Conservation (phyloP, 306 rosid genomes). For the Vigna nakashimae region DNA sequence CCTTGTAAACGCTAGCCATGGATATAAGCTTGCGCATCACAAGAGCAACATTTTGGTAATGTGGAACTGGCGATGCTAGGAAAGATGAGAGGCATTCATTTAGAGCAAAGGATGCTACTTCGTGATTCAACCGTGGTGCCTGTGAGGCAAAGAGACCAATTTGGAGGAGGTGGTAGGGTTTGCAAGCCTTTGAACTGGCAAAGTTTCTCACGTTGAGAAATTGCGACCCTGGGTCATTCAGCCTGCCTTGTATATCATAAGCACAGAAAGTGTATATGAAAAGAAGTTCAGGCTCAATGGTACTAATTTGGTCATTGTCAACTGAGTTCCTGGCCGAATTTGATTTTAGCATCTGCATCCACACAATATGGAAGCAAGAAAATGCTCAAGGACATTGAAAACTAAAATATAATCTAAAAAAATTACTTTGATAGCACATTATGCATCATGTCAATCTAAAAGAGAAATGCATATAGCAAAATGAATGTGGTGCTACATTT, state of each 20-base stretch:
- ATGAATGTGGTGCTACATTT: conserved; percentile 27
- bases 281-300: conserved; percentile 66
- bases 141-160: conserved; percentile 80
- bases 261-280: conserved; percentile 76
- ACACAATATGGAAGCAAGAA: conserved; percentile 38
- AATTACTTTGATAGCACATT: conserved; percentile 23
- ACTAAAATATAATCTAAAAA: conserved; percentile 26
- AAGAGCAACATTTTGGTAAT: conserved; percentile 75
- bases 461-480: conserved; percentile 17
- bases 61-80: conserved; percentile 76
- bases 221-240: conserved; percentile 69
- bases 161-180: conserved; percentile 75
- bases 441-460: conserved; percentile 22
- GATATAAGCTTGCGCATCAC: conserved; percentile 78
- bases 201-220: conserved; percentile 63
- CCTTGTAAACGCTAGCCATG: conserved; percentile 71
- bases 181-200: conserved; percentile 74
- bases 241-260: conserved; percentile 82
- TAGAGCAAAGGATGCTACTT: conserved; percentile 78
- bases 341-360: conserved; percentile 78
- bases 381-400: conserved; percentile 35
- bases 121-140: conserved; percentile 69
- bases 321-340: conserved; percentile 54
- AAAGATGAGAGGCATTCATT: conserved; percentile 80
- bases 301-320: conserved; percentile 48